phyloP scores from a whole-genome alignment of 2,329 filamentous ascomycete species.

The Dothidotthia symphoricarpi region DNA sequence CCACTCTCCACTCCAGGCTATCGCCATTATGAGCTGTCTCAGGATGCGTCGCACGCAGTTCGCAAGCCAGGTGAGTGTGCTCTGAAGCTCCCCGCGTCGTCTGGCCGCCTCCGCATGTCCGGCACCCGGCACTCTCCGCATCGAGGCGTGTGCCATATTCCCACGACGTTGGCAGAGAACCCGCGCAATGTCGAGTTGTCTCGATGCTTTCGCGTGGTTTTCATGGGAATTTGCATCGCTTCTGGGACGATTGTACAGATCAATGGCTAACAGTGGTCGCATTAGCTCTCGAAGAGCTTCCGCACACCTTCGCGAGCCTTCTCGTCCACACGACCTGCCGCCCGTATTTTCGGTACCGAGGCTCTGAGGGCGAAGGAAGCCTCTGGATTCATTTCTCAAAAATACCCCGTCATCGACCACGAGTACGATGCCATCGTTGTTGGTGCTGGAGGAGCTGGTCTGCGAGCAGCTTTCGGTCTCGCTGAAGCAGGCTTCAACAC shows the following conservation, averaged over 20 bases:
- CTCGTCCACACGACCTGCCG: slow-evolving; percentile 79
- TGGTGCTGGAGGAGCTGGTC: slow-evolving; percentile 76
- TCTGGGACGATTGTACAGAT: not conserved
- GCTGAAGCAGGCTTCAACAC: slow-evolving; percentile 89
- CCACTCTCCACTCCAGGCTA: slow-evolving; percentile 29
- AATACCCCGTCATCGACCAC: slow-evolving; percentile 98
- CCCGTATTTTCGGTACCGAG: slow-evolving; percentile 80
- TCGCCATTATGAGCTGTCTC: slow-evolving; percentile 41
- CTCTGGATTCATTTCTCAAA: slow-evolving; percentile 77
- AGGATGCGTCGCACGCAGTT: slow-evolving; percentile 42
- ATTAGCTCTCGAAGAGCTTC: slow-evolving; percentile 62
- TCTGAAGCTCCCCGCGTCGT: slow-evolving; percentile 11
- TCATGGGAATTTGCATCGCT: not conserved
- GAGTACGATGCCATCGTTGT: slow-evolving; percentile 98
- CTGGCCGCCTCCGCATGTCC: slow-evolving; percentile 10
- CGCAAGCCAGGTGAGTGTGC: slow-evolving; percentile 39
- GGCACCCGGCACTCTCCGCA: slow-evolving; percentile 25
- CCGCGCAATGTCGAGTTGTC: slow-evolving; percentile 1
- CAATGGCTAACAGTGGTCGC: slow-evolving; percentile 33
- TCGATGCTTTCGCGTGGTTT: slow-evolving; percentile 3
- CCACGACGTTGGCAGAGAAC: slow-evolving; percentile 13
- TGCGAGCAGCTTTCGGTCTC: slow-evolving; percentile 80
- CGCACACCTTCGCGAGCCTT: slow-evolving; percentile 72
- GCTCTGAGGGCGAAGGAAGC: slow-evolving; percentile 92
- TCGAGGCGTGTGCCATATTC: slow-evolving; percentile 27